Evolutionary conservation across 2,329 filamentous ascomycete species (phyloP).

Genomic region (Microsporum audouinii): DNA sequence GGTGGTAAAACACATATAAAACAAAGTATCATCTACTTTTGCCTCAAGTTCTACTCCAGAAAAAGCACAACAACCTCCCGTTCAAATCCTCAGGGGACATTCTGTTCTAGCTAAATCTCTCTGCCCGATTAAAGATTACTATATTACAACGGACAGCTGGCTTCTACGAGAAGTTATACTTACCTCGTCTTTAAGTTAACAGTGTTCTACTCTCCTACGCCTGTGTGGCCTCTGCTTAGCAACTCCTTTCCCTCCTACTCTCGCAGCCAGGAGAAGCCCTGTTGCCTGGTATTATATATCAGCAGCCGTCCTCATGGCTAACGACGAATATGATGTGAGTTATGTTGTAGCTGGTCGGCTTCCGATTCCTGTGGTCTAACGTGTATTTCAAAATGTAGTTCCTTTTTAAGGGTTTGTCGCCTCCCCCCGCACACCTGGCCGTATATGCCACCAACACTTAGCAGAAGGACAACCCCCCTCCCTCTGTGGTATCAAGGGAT

Average conservation of each 20-base stretch:
- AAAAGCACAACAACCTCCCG: not conserved
- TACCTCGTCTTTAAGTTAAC: not conserved
- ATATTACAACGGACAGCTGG: not conserved
- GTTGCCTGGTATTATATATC: not conserved
- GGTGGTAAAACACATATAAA: not conserved
- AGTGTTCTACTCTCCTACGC: not conserved
- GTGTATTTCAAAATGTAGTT: conserved; percentile 51
- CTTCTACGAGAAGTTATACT: not conserved
- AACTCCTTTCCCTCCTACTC: not conserved
- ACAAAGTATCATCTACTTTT: not conserved
- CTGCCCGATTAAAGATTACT: not conserved
- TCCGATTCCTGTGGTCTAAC: conserved; percentile 10
- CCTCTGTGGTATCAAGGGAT: not conserved
- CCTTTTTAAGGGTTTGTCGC: conserved; percentile 81
- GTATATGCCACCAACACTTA: not conserved
- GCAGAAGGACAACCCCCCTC: not conserved
- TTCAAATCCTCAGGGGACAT: not conserved
- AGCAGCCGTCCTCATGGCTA: conserved; percentile 59
- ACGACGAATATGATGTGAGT: conserved; percentile 99
- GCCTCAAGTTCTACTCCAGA: not conserved
- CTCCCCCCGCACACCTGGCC: not conserved
- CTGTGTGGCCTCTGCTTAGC: not conserved
- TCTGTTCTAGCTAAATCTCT: not conserved
- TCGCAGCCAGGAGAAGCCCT: not conserved
- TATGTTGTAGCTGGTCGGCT: conserved; percentile 19